Evolutionary conservation across 306 rosid genomes (phyloP), one percentile per base, ranked within the genome.

Genomic region (Prosopis cineraria): DNA sequence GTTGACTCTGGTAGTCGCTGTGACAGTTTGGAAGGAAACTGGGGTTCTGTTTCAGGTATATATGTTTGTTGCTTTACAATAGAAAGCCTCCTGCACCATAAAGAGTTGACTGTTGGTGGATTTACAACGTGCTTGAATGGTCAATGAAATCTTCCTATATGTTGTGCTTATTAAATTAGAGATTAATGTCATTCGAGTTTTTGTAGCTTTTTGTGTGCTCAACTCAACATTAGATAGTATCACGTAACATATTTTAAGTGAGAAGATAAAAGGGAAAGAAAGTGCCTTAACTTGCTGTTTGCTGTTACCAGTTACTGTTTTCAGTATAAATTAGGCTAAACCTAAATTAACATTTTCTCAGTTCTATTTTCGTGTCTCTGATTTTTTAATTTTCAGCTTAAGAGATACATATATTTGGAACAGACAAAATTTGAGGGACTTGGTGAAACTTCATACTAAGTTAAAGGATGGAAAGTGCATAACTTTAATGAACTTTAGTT

Each of bases 1-100:
- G 85, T 87, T 78, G 88, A 88, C 68, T 82, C 89, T 1, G 29
- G 84, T 79, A 93, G 98, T 88, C 87, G 58, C 81, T 77, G 90
- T 44, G 97, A 92, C 72, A 92, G 97, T 84, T 78, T 92, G 80
- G 96, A 93, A 37, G 93, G 92, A 72, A 85, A 91, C 75, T 91
- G 97, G 96, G 98, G 98, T 36, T 92, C 98, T 78, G 86, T 90
- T 69, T 91, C 98, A 91, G 98, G 98, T 95, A 90, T 7, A 53
- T 50, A 63, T 39, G 9, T 74, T 43, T 60, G 29, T 68, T 29
- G 9, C 66, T 36, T 48, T 73, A 33, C 48, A 33, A 68, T 39
- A 27, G 62, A 73, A 74, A 39, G 7, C 29, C 55, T 37, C 70
- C n/a, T 41, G 22, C 55, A 5, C 40, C n/a, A 3, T 69, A 3